A percentile compares a stretch with the other conserved stretches of the same genome.
Conservation (phyloP, 345 rosid genomes). For the Erodium maritimum region DNA sequence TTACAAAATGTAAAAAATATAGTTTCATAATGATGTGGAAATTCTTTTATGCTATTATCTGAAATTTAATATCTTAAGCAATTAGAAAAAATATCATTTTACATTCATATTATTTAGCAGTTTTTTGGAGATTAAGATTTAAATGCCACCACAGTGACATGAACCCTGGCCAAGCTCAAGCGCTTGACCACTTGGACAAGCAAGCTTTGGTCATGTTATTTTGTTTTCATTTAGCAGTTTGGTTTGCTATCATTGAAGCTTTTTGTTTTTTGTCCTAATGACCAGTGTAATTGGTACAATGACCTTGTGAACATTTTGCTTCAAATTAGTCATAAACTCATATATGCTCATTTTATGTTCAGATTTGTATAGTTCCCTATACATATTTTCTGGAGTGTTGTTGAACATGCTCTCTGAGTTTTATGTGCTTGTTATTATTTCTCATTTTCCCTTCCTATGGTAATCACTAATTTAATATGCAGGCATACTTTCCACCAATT, state of each 20-base stretch:
- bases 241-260: neutral
- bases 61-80: neutral
- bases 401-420: neutral
- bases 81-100: no score
- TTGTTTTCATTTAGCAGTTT: neutral
- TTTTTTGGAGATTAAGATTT: no score
- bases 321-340: neutral
- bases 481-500: constrained; percentile 86
- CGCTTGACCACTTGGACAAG: no score
- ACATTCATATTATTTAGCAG: neutral
- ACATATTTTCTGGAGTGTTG: neutral
- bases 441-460: neutral
- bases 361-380: neutral
- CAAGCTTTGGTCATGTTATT: no score
- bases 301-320: neutral
- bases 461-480: constrained; percentile 13
- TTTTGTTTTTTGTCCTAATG: neutral
- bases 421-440: neutral
- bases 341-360: neutral
- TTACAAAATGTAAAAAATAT: neutral
- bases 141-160: no score
- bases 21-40: no score
- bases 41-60: neutral
- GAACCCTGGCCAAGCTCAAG: no score
- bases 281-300: neutral